Base-by-base conservation (phyloP, 225 moss, liverwort and hornwort genomes). In the Sphagnum tenellum region DNA sequence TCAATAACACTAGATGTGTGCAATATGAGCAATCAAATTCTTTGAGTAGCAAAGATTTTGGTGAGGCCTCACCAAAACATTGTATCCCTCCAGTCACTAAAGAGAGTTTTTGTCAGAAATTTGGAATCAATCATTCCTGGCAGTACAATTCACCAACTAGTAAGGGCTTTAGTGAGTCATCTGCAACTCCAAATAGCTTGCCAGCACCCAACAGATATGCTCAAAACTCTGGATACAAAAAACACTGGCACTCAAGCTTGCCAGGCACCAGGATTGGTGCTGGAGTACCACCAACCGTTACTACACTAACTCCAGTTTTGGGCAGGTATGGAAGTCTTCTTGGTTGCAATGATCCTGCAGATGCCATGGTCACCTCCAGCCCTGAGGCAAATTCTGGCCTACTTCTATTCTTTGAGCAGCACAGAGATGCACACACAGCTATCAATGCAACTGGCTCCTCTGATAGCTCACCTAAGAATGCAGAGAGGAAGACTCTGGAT, bases 401-500 rank as follows among this genome's bases (percentile, higher is more conserved):
- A 29, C 29, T 29, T 29, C 29, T 29, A 1, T 29, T 29, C 29
- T 29, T 29, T 29, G 29, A 29, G 29, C 29, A 29, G 29, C 29
- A 29, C 29, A 29, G 29, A 29, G 29, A 29, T 29, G 29, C 29
- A 29, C 29, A 29, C 29, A 29, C 29, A 29, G 29, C 29, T 29
- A 29, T 29, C 29, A 1, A 29, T 29, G 29, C 6, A 48, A 60
- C 46, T 49, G 62, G 68, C 53, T 70, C 75, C 57, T 80, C 84
- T 57, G 77, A 77, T 12, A 70, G 80, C 69, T 84, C 80, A 61
- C 62, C 73, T 4, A 80, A 73, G 63, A 80, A 73, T 45, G 72
- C 47, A 13, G 70, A 68, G 45, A 77, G 71, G 57, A 82, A 82
- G 47, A 78, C 78, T 50, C 73, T 80, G 44, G 87, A 85, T 50